Conservation (phyloP, 371 early-diverging fungal genomes). For the Parasitella parasitica region DNA sequence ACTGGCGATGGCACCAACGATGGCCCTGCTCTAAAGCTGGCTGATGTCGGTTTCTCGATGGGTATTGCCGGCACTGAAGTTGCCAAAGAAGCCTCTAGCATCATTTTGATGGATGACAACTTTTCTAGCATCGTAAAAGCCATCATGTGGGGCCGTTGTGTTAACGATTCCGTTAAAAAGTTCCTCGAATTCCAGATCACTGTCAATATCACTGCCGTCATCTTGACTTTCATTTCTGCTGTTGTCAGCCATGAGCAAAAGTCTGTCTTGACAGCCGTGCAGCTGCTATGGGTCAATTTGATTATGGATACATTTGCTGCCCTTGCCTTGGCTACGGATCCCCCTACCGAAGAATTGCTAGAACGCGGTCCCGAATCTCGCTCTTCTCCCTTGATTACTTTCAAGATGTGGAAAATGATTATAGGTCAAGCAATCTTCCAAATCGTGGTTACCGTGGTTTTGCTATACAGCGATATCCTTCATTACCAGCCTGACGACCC, state of each 20-base stretch:
- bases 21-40: slow-evolving; percentile 72
- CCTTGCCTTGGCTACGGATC: slow-evolving; percentile 70
- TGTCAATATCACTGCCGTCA: slow-evolving; percentile 69
- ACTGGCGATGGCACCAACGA: slow-evolving; percentile 81
- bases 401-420: slow-evolving; percentile 74
- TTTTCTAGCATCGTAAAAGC: slow-evolving; percentile 74
- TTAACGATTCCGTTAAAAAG: slow-evolving; percentile 73
- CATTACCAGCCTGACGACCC: slow-evolving; percentile 27
- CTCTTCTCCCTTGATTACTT: slow-evolving; percentile 59
- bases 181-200: slow-evolving; percentile 78
- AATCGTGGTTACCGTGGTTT: slow-evolving; percentile 48
- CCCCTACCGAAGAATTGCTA: slow-evolving; percentile 61
- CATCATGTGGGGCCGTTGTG: slow-evolving; percentile 74
- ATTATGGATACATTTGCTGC: slow-evolving; percentile 79
- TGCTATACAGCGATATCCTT: slow-evolving; percentile 48
- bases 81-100: slow-evolving; percentile 73
- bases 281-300: slow-evolving; percentile 74
- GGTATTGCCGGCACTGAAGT: slow-evolving; percentile 79
- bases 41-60: slow-evolving; percentile 80
- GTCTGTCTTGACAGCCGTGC: slow-evolving; percentile 63
- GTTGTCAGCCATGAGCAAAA: slow-evolving; percentile 37
- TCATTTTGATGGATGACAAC: slow-evolving; percentile 77
- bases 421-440: slow-evolving; percentile 60
- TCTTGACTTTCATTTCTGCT: slow-evolving; percentile 62
- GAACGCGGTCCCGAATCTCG: slow-evolving; percentile 59